These are phyloP conservation scores for Acephala macrosclerotiorum DNA, from an alignment of 2,329 filamentous ascomycete species.

Conservation along the genomic window DNA sequence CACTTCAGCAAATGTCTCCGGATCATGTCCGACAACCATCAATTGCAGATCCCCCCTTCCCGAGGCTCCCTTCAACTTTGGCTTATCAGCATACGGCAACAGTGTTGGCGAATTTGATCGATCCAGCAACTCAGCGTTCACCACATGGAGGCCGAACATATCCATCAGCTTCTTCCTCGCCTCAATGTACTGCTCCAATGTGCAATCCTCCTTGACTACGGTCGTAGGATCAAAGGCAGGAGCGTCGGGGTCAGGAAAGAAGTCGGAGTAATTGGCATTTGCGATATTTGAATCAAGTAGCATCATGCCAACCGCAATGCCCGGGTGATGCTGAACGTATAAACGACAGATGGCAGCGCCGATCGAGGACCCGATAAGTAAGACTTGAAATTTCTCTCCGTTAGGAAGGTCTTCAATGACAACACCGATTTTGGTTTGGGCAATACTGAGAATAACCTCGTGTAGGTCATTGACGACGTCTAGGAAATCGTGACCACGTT, in stretches of 20 bases:
- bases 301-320: constrained; percentile 39
- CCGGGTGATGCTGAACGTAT: constrained; percentile 42
- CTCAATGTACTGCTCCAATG: constrained; percentile 40
- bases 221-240: constrained; percentile 36
- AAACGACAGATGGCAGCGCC: constrained; percentile 43
- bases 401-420: constrained; percentile 9
- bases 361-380: constrained; percentile 44
- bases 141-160: constrained; percentile 41
- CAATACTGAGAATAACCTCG: constrained; percentile 38
- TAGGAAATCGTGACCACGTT: constrained; percentile 41
- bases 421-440: constrained; percentile 26
- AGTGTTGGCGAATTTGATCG: constrained; percentile 37
- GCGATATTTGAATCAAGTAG: constrained; percentile 46
- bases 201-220: constrained; percentile 32
- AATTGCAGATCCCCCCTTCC: constrained; percentile 41
- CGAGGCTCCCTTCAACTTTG: constrained; percentile 38
- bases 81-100: constrained; percentile 39
- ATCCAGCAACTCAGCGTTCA: constrained; percentile 44
- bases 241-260: constrained; percentile 40
- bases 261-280: constrained; percentile 42
- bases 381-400: constrained; percentile 30
- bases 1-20: constrained; percentile 41
- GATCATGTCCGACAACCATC: constrained; percentile 44
- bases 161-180: constrained; percentile 39
- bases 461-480: constrained; percentile 42